Conservation (phyloP, 306 rosid genomes). For the Glycine soja region DNA sequence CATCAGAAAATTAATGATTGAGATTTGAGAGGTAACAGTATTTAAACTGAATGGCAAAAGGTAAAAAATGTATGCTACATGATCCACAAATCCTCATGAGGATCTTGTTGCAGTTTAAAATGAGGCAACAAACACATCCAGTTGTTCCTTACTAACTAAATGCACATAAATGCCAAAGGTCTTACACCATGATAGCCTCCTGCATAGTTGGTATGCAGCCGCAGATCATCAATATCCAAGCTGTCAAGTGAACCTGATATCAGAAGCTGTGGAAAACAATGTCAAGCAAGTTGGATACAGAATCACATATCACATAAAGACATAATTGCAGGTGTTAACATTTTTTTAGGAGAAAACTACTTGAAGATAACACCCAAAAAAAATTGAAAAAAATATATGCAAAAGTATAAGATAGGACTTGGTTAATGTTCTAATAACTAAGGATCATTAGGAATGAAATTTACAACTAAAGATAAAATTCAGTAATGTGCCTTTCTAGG, state of each 20-base stretch:
- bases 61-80: too few species aligned
- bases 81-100: too few species aligned
- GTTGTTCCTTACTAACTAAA: conserved; percentile 6
- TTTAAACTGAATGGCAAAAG: background rate
- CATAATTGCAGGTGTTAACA: conserved; percentile 1
- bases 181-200: conserved; percentile 92
- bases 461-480: conserved; percentile 14
- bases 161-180: conserved; percentile 20
- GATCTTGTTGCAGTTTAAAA: background rate
- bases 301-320: conserved; percentile 14
- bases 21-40: conserved; percentile 9
- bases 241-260: conserved; percentile 97
- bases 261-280: conserved; percentile 73
- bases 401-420: background rate
- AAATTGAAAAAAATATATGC: background rate
- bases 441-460: conserved; percentile 18
- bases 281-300: conserved; percentile 44
- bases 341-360: conserved; percentile 11
- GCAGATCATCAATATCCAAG: conserved; percentile 93
- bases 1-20: background rate
- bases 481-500: background rate
- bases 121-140: background rate
- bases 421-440: background rate
- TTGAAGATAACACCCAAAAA: conserved; percentile 16
- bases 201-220: conserved; percentile 78